Base-by-base conservation (phyloP, 139 green algal genomes). In the Ulvella scutata region DNA sequence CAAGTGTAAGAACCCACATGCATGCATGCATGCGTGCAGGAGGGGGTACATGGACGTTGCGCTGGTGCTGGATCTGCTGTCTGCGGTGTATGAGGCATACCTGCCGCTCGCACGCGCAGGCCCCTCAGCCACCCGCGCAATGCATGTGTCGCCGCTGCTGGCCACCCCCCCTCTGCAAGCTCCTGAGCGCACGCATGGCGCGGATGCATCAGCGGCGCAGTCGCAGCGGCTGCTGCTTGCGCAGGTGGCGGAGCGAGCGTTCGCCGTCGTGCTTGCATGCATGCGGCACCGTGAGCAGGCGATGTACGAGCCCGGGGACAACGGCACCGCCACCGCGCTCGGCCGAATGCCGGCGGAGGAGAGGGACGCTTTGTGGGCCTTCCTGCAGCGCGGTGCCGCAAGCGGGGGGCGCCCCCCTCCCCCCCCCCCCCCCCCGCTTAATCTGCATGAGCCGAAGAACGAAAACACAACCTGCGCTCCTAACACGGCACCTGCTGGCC, bases 241-340 rank as follows among this genome's bases (percentile, higher is more conserved):
- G n/a, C 51, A 67, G 51, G n/a, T 67, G 13, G 51, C 51, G 51
- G 51, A 67, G 51, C 51, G 51, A n/a, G 44, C 51, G 51, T 67
- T 62, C 33, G 51, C 51, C 4, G 51, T 67, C 1, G 0, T 1
- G 51, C 51, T 67, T n/a, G n/a, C 33, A 26, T 67, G 51, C 51
- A n/a, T 67, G 51, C 51, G 33, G 44, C 44, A 28, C n/a, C 44
- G 44, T 4, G 44, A 62, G 44, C n/a, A 23, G 9, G 44, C 44
- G 44, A 23, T 62, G 9, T 20, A 36, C 9, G 44, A 13, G 44
- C n/a, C 40, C 13, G 40, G 17, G 17, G 40, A 20, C 17, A 20
- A 17, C 40, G 40, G 40, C 40, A 20, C 40, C 17, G 40, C 40
- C 17, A 17, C 40, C 17, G 21, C 13, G 13, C 13, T 13, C 40